These are phyloP conservation scores for Lepidium campestre DNA, from an alignment of 441 rosid species.

Conservation along the genomic window DNA sequence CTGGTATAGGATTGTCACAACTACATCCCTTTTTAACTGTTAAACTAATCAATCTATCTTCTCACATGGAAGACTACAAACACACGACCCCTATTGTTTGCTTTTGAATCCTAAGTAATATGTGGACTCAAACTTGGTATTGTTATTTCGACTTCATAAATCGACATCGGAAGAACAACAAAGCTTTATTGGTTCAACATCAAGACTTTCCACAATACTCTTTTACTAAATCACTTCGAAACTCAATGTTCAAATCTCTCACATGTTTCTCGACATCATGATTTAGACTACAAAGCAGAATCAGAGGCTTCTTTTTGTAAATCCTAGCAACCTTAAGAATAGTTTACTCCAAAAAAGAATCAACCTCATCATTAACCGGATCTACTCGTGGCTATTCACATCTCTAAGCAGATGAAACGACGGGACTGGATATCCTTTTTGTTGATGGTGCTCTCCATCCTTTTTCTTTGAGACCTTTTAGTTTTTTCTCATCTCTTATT, in stretches of 20 bases:
- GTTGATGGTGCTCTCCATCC: too few species aligned
- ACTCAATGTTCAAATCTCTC: too few species aligned
- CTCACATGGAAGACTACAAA: not conserved
- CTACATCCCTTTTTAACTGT: slow-evolving; percentile 92
- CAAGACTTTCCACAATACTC: too few species aligned
- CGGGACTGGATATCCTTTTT: too few species aligned
- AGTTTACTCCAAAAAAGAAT: slow-evolving; percentile 53
- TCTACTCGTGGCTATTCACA: slow-evolving; percentile 59
- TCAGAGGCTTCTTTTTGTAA: slow-evolving; percentile 61
- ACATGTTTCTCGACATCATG: too few species aligned
- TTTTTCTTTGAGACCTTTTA: too few species aligned
- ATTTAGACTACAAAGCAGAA: slow-evolving; percentile 68
- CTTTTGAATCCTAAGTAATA: not conserved
- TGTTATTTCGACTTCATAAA: too few species aligned
- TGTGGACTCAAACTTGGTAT: not conserved
- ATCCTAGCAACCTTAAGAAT: slow-evolving; percentile 37
- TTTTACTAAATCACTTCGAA: too few species aligned
- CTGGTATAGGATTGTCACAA: slow-evolving; percentile 89
- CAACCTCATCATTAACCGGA: slow-evolving; percentile 75
- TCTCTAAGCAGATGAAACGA: slow-evolving; percentile 30
- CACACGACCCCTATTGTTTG: not conserved
- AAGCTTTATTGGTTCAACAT: too few species aligned
- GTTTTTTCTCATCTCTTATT: too few species aligned
- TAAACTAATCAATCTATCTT: not conserved
- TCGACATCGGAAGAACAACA: too few species aligned